Base-by-base conservation (phyloP, 441 rosid genomes). In the Populus trichocarpa region DNA sequence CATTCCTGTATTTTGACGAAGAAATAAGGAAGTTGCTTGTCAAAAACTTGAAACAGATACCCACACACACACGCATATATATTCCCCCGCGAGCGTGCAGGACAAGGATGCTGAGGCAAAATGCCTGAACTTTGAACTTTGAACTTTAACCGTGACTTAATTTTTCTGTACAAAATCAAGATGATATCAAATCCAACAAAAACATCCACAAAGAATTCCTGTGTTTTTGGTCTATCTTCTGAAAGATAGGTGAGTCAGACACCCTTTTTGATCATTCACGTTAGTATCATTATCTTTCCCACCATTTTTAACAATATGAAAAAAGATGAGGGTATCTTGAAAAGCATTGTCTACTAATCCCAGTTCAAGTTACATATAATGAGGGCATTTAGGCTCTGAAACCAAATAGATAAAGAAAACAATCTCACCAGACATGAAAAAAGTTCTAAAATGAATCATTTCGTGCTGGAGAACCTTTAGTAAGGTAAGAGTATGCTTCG, bases 1-100 rank as follows among this genome's bases (percentile, higher is more conserved):
- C 99, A 95, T 92, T 72, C 81, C 95, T 92, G 87, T 81, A 84
- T 13, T 18, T 77, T 28, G 68, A 25, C 69, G 80, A 63, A 73
- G 18, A 22, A 5, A 68, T 32, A 64, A 50, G 73, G 14, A 23
- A 79, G 63, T 5, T 61, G 66, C 12, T 22, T 10, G 28, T 61
- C 66, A 61, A 11, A 23, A 61, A 61, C 66, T 61, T 11, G 23
- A 61, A 61, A 61, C 66, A 22, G 66, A 22, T 11, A 3, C 23
- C 10, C 8, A 3, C 11, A 1, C 53, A 1, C 53, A 4, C 53
- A 1, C 53, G 0, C 11, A 22, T 53, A 18, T 53, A 18, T 18
- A 1, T 33, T 7, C 36, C 36, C 36, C 36, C 36, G 36, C 8
- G 36, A 33, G 36, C 36, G 36, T 33, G 61, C 61, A 61, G 10